Conservation (phyloP, 768 basidiomycete genomes). For the Leccinum pellstonianum region DNA sequence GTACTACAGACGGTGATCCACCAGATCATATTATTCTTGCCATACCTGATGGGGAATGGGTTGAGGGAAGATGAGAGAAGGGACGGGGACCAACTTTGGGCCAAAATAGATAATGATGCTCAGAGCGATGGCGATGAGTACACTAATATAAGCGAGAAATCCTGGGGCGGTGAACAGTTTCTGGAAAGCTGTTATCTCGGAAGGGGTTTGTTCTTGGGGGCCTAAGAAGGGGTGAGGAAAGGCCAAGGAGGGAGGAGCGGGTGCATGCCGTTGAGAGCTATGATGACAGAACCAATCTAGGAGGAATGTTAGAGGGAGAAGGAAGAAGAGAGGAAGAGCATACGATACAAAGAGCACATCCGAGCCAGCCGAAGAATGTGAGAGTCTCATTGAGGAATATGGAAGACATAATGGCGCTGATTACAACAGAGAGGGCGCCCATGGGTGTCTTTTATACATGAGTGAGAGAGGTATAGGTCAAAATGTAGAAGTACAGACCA, state of each 20-base stretch:
- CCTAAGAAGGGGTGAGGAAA: slow-evolving; percentile 37
- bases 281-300: slow-evolving; percentile 82
- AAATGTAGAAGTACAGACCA: slow-evolving; percentile 49
- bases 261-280: slow-evolving; percentile 79
- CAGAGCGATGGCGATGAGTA: slow-evolving; percentile 62
- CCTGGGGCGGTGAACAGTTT: slow-evolving; percentile 78
- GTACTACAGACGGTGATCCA: slow-evolving; percentile 93
- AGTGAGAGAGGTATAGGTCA: slow-evolving; percentile 6
- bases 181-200: slow-evolving; percentile 71
- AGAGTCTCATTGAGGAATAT: slow-evolving; percentile 91
- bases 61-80: slow-evolving; percentile 2
- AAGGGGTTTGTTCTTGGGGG: slow-evolving; percentile 67
- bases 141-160: slow-evolving; percentile 69
- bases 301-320: neutral
- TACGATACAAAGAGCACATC: slow-evolving; percentile 88
- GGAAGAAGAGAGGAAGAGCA: slow-evolving; percentile 30
- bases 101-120: slow-evolving; percentile 82
- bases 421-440: slow-evolving; percentile 93
- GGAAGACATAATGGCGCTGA: slow-evolving; percentile 90
- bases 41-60: slow-evolving; percentile 49
- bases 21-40: slow-evolving; percentile 92
- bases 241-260: neutral
- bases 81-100: slow-evolving; percentile 52
- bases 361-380: slow-evolving; percentile 96
- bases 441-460: slow-evolving; percentile 68